phyloP scores from a whole-genome alignment of 2,329 filamentous ascomycete species.

The Fusarium nematophilum region DNA sequence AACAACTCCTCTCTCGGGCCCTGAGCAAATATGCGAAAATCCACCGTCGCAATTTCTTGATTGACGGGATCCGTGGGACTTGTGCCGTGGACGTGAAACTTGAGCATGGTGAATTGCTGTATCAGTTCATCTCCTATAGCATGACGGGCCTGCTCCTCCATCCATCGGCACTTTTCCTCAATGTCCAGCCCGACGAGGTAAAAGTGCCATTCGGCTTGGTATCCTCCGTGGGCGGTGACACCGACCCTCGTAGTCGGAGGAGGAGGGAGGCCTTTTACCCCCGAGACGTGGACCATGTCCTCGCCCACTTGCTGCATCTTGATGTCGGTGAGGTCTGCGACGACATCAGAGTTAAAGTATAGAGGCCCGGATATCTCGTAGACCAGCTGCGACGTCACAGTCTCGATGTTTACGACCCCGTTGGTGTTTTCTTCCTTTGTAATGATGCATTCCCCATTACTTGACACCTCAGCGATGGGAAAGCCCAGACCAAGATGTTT shows the following conservation, averaged over 20 bases:
- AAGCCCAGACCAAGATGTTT: constrained; percentile 53
- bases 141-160: constrained; percentile 22
- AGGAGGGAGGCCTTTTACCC: constrained; percentile 30
- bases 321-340: constrained; percentile 49
- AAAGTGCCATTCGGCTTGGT: constrained; percentile 57
- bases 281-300: constrained; percentile 30
- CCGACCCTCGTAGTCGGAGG: constrained; percentile 46
- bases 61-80: constrained; percentile 51
- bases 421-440: constrained; percentile 48
- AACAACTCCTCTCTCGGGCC: constrained; percentile 45
- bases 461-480: constrained; percentile 63
- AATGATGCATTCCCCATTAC: constrained; percentile 45
- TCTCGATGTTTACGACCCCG: constrained; percentile 48
- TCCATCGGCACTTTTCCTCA: constrained; percentile 48
- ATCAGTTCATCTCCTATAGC: too few relatives aligned
- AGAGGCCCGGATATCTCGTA: constrained; percentile 56
- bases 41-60: constrained; percentile 59
- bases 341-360: constrained; percentile 55
- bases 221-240: constrained; percentile 54
- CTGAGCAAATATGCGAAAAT: constrained; percentile 58
- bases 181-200: constrained; percentile 55
- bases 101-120: constrained; percentile 31
- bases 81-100: constrained; percentile 51
- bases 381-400: constrained; percentile 49
- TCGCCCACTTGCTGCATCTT: constrained; percentile 58